phyloP scores from a whole-genome alignment of 257 asterid species.

The Nyctanthes arbortristis region DNA sequence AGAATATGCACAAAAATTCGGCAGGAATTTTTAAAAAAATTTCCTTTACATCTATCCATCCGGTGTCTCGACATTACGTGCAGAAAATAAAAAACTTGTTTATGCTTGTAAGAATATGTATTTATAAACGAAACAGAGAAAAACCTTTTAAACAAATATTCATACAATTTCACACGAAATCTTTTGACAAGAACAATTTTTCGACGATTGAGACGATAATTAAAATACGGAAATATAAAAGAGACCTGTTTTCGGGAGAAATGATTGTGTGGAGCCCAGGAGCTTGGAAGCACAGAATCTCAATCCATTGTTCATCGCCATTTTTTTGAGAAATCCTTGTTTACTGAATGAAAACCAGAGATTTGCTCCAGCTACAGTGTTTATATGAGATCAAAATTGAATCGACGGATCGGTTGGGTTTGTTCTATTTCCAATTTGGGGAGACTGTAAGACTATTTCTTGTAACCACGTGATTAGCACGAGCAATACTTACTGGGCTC shows the following conservation, averaged over 20 bases:
- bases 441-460: constrained; percentile 16
- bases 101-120: not conserved
- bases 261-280: constrained; percentile 39
- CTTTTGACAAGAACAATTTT: not conserved
- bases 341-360: not conserved
- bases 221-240: not conserved
- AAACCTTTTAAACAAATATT: not conserved
- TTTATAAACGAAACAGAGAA: not conserved
- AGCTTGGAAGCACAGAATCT: constrained; percentile 63
- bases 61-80: not conserved
- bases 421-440: constrained; percentile 14
- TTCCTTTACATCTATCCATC: not conserved
- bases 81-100: not conserved
- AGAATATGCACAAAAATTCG: not conserved
- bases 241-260: constrained; percentile 51
- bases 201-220: not conserved
- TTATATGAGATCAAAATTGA: not conserved
- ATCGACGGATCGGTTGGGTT: constrained; percentile 8
- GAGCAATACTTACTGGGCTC: constrained; percentile 11
- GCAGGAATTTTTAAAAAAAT: not conserved
- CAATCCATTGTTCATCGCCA: constrained; percentile 62
- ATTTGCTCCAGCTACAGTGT: constrained; percentile 2
- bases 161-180: not conserved
- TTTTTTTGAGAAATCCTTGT: not conserved
- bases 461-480: constrained; percentile 20